Percentiles rank a stretch among this genome's conserved stretches.
Evolutionary conservation across 371 early-diverging fungal species (phyloP).

Genomic region (Lichtheimia corymbifera): DNA sequence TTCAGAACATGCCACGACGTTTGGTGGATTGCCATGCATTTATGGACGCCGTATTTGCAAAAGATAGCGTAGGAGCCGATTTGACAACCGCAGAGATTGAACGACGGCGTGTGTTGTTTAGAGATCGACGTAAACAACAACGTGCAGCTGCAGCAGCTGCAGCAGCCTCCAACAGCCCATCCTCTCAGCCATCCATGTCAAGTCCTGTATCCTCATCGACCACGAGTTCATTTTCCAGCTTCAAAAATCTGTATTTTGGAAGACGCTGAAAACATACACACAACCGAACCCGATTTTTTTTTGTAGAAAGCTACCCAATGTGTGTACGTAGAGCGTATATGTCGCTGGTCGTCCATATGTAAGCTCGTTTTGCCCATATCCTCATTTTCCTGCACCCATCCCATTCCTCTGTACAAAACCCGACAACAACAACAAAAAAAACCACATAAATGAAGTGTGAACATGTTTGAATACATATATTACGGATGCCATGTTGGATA

Average conservation of each 20-base stretch:
- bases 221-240: not conserved
- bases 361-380: too few relatives aligned
- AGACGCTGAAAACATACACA: not conserved
- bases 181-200: not conserved
- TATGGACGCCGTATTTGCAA: slow-evolving; percentile 55
- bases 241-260: slow-evolving; percentile 2
- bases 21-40: slow-evolving; percentile 72
- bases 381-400: too few relatives aligned
- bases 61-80: slow-evolving; percentile 36
- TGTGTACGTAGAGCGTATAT: not conserved
- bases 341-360: too few relatives aligned
- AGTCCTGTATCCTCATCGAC: not conserved
- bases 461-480: not conserved
- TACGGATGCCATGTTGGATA: not conserved
- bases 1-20: slow-evolving; percentile 66
- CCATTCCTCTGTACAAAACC: too few relatives aligned
- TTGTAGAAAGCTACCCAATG: not conserved
- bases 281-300: not conserved
- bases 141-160: slow-evolving; percentile 9
- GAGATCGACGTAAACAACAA: slow-evolving; percentile 27
- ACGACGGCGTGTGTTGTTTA: slow-evolving; percentile 42
- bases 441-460: not conserved
- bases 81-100: slow-evolving; percentile 53
- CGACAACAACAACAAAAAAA: not conserved
- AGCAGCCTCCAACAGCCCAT: not conserved